Evolutionary conservation across 768 basidiomycete genomes (phyloP), one percentile per base, ranked within the genome.

Genomic region (Xerocomellus chrysenteron): DNA sequence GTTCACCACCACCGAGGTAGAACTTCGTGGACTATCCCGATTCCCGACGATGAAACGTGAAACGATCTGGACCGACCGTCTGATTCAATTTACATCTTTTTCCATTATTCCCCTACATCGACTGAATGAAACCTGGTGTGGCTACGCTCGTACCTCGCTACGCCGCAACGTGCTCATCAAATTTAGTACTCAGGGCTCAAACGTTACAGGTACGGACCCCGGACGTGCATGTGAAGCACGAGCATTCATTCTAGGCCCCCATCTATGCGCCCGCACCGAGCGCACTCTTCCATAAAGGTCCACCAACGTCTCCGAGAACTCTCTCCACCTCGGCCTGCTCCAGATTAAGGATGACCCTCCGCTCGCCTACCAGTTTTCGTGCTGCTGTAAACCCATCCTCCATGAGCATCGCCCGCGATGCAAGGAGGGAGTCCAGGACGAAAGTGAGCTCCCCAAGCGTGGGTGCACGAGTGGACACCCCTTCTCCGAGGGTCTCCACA

Each of bases 321-420:
- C 92, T 79, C 72, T 94, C 92, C 0, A 95, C 88, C 62, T 97
- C 94, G 0, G 76, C 77, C 58, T 86, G 83, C 69, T 96, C 94
- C 58, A 96, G 67, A 65, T 92, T 93, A n/a, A 95, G 74, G 56
- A 92, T 73, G 1, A 96, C 77, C 63, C 84, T 82, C 57, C 89
- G 76, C 54, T 94, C 92, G 8, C 77, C 80, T 43, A 80, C 79
- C 1, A 76, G 69, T 64, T 88, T 91, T 41, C 85, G 76, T 45
- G 76, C 63, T 0, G 78, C 78, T 3, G 76, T 75, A 14, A 78
- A 73, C 0, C 82, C 84, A 36, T 87, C 84, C 60, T 94, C 90
- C 48, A 87, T 76, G 2, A 92, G 73, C 57, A 96, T 72, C 28
- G 92, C 92, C 26, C 87, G 86, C 8, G 91, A 86, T 0, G 91